Base-by-base conservation (phyloP, 441 rosid species). In the Brassica hybrid region DNA sequence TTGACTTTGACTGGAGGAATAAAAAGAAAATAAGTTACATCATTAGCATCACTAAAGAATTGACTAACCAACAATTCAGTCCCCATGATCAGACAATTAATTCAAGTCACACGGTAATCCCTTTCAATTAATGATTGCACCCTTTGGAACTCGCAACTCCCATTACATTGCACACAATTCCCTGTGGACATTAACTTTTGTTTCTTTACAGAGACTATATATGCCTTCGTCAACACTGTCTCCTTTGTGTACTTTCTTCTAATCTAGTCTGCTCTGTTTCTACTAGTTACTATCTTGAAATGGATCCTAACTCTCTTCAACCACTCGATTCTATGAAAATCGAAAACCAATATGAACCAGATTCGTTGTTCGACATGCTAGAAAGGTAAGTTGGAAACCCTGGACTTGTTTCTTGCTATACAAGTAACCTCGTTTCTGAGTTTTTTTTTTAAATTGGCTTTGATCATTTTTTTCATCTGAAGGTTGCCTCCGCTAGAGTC, bases 141-240 rank as follows among this genome's bases (percentile, higher is more conserved):
- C 74, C 70, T 73, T 76, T 79, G 82, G 75, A 25, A 78, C 76
- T 83, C 14, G 79, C 81, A 76, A 76, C 70, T 80, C 77, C 81
- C 72, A 61, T 71, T 62, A 63, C 72, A 62, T 73, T 72, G 54
- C 56, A 69, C 78, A 74, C 84, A 50, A 72, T 68, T 70, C 65
- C 64, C 85, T 64, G 77, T 56, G 27, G 48, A 72, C 48, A n/a
- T 7, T 18, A 1, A 7, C 1, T 50, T n/a, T 45, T 45, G 27
- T 25, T 50, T 5, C 2, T 48, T 57, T 30, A 23, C 23, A 59
- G 1, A 45, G 66, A 71, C 17, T 69, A 67, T 56, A 63, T 18
- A 62, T 69, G 54, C 14, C 2, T n/a, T 68, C 43, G 2, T 62
- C 36, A 25, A 32, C 23, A 13, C 60, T 1, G 1, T 19, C 13